Evolutionary conservation across 2,329 filamentous ascomycete genomes (phyloP), one percentile per base, ranked within the genome.

Genomic region (Didymella glomerata): DNA sequence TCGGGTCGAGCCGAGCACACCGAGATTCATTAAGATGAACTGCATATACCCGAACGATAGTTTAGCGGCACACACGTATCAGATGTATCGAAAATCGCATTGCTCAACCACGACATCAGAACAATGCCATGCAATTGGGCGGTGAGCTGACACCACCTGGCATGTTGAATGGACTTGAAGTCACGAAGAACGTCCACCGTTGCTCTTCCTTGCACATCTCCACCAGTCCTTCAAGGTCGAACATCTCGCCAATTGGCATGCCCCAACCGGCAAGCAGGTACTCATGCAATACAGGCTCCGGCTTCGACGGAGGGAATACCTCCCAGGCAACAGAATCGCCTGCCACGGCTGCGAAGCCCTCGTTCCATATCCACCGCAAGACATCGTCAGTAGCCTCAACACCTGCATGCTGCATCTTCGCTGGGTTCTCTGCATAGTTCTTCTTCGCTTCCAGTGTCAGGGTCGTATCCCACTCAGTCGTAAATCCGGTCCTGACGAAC

Each of bases 231-330:
- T 83, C 81, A n/a, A 88, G 72, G 52, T 73, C 71, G 42, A 74
- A 73, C 68, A 74, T 68, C 48, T 75, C 69, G 4, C 71, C 70
- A 44, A 75, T 69, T n/a, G 72, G 72, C 76, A 83, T 76, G 0
- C 83, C 83, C 82, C 83, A 85, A 0, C 82, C 81, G 0, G 51
- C 81, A 3, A 70, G 65, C 16, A 69, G 36, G 18, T 60, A 64
- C 52, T 64, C 56, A 48, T 70, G 65, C 48, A 69, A 38, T 16
- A 56, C 57, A 41, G 62, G 57, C 6, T 46, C 49, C 1, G 75
- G 72, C 38, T 59, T 32, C 20, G 50, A 47, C 1, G 77, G 76
- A 42, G 53, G 54, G 11, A 74, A 72, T 10, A 66, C 66, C 69
- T 76, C 78, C 62, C 76, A 74, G 3, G 75, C 72, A 40, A 69